Evolutionary conservation across 192 early-diverging fungal species (phyloP).

Genomic region (Coemansia sp.): DNA sequence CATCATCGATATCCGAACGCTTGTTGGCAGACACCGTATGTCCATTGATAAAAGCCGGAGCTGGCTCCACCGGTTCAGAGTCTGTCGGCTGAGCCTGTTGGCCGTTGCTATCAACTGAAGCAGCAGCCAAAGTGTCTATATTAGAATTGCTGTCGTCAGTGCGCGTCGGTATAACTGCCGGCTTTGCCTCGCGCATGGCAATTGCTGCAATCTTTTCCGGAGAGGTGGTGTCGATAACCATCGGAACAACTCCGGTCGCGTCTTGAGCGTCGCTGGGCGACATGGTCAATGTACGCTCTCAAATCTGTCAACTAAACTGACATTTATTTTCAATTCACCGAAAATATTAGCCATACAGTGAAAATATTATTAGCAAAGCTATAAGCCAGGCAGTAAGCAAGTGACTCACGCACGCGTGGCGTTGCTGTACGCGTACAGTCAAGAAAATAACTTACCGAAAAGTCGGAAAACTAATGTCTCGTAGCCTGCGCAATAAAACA

Average conservation of each 20-base stretch:
- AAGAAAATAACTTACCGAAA: background rate
- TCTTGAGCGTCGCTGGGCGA: slow-evolving; percentile 32
- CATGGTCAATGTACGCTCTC: slow-evolving; percentile 3
- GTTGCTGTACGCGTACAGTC: background rate
- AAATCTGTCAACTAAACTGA: background rate
- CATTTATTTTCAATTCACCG: background rate
- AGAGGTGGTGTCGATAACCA: slow-evolving; percentile 30
- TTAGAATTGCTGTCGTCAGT: background rate
- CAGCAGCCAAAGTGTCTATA: background rate
- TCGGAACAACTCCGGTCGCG: slow-evolving; percentile 11
- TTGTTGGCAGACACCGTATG: background rate
- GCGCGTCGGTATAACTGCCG: slow-evolving; percentile 1
- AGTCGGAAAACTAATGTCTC: background rate
- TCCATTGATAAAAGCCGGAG: slow-evolving; percentile 14
- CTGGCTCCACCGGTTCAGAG: background rate
- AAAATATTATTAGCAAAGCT: background rate
- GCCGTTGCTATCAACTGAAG: background rate
- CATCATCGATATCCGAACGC: slow-evolving; percentile 4
- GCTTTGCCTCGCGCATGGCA: slow-evolving; percentile 3
- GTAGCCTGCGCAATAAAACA: background rate
- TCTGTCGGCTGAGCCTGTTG: background rate
- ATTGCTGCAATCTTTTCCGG: slow-evolving; percentile 34
- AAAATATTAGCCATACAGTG: background rate
- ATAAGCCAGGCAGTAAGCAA: background rate
- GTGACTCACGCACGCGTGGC: background rate